Evolutionary conservation across 805 yeast species (phyloP), one percentile per base, ranked within the genome.

Genomic region (Yamadazyma paraphyllophila): DNA sequence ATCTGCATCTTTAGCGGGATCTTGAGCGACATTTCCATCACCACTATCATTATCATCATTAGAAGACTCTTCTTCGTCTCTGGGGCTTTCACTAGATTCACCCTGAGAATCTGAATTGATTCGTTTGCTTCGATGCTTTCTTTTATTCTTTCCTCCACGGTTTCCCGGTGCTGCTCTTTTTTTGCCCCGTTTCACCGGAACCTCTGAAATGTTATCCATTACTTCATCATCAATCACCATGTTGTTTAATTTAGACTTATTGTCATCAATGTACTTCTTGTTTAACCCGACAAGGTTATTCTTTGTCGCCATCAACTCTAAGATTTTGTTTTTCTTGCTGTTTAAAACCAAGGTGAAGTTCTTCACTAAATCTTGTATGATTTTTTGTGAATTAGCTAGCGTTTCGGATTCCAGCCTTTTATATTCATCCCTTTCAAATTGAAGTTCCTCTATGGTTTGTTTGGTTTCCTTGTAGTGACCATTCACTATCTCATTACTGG

Each of bases 171-270:
- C 13, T 29, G 11, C 13, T 35, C 24, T 10, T 35, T 26, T 26
- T 14, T 41, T 43, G 32, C 58, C 44, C 7, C 47, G 49, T 7
- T 55, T 51, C n/a, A 55, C 49, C 24, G 13, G 36, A 3, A 6
- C n/a, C 8, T 24, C 39, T 10, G 43, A 31, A 13, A 32, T 11
- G 12, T 40, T 16, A 4, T 40, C 20, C 20, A 40, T n/a, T 12
- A 32, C 31, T 33, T 17, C 25, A 13, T 40, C 37, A 25, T 40
- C 35, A 30, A 39, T 39, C 2, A 30, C 27, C 32, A 39, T 39
- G 13, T 29, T 31, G 16, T 40, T 25, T 12, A 32, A 32, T n/a
- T 24, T 40, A 16, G 7, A 7, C 8, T 32, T 32, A n/a, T 40
- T 32, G 14, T 31, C 25, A 6, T 26, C 33, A 3, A 24, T 36